Conservation (phyloP, 495 filamentous ascomycete genomes). For the Entonaema liquescens region DNA sequence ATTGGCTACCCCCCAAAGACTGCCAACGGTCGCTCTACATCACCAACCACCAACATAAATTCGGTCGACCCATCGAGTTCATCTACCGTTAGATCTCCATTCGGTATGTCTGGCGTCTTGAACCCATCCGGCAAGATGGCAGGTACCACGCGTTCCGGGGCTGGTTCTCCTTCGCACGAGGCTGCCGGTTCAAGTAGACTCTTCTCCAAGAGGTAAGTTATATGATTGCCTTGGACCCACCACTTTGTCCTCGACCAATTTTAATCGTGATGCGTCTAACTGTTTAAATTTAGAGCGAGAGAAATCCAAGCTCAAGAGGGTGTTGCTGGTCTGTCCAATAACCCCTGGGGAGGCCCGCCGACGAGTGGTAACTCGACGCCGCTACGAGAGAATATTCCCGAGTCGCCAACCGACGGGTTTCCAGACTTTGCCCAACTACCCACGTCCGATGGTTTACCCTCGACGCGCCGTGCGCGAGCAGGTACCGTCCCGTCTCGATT, state of each 20-base stretch:
- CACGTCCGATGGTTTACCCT: constrained; percentile 65
- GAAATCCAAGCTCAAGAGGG: constrained; percentile 99
- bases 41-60: constrained; percentile 86
- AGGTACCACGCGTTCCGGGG: constrained; percentile 80
- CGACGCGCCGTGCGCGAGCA: constrained; percentile 76
- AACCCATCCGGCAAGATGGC: constrained; percentile 73
- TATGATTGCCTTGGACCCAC: background rate
- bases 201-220: constrained; percentile 88
- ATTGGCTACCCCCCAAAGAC: constrained; percentile 73
- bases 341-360: constrained; percentile 89
- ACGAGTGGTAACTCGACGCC: constrained; percentile 96
- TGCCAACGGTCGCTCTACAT: constrained; percentile 72
- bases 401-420: constrained; percentile 96
- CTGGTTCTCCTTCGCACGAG: constrained; percentile 97
- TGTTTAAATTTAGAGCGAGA: constrained; percentile 69
- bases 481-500: constrained; percentile 98
- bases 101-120: constrained; percentile 71
- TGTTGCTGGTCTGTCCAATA: constrained; percentile 70
- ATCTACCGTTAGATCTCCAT: constrained; percentile 74
- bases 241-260: constrained; percentile 1
- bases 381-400: constrained; percentile 94
- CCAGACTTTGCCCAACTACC: constrained; percentile 82
- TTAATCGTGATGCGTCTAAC: constrained; percentile 17
- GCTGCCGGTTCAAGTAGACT: constrained; percentile 72
- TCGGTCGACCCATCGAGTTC: constrained; percentile 81